Base-by-base conservation (phyloP, 2,329 filamentous ascomycete species). In the Aspergillus brunneoviolaceus region DNA sequence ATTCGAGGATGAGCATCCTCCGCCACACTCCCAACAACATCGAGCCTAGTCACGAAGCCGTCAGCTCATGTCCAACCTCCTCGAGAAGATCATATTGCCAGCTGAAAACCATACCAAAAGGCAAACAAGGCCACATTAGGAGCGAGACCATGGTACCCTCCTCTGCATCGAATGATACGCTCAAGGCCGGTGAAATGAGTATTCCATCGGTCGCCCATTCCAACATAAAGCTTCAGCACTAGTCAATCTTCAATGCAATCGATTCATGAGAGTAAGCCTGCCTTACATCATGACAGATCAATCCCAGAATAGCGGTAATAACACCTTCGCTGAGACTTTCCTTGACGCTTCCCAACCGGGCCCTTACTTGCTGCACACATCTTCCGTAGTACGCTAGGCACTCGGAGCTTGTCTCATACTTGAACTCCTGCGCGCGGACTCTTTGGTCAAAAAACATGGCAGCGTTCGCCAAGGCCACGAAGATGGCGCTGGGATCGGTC, bases 381-480 rank as follows among this genome's bases (percentile, higher is more conserved):
- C 59, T 42, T 19, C 66, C 66, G 25, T 67, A 67, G 50, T 69
- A 70, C 9, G 54, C 55, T 33, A 68, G 56, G 12, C 64, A 61
- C 50, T 69, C 68, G 2, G 58, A 51, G 55, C 64, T 69, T 14
- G 57, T 62, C 39, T 67, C 64, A 21, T 69, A 67, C 27, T 62
- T 61, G 33, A 64, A 65, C 4, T 51, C 59, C 21, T 57, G 54
- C n/a, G 59, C 59, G 29, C 63, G 50, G 9, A 55, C 60, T 11
- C 54, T 60, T 50, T 69, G 64, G 45, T 69, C 63, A 16, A 69
- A 60, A 57, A 69, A 70, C 62, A 70, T 65, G 27, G 68, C 60
- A 5, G 68, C 68, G 51, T 70, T 70, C 51, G 68, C 68, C 55
- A 69, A 52, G 25, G 63, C 64, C 29, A 70, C 54, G 12, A 62